Base-by-base conservation (phyloP, 2,329 filamentous ascomycete species). In the Neonectria hederae region DNA sequence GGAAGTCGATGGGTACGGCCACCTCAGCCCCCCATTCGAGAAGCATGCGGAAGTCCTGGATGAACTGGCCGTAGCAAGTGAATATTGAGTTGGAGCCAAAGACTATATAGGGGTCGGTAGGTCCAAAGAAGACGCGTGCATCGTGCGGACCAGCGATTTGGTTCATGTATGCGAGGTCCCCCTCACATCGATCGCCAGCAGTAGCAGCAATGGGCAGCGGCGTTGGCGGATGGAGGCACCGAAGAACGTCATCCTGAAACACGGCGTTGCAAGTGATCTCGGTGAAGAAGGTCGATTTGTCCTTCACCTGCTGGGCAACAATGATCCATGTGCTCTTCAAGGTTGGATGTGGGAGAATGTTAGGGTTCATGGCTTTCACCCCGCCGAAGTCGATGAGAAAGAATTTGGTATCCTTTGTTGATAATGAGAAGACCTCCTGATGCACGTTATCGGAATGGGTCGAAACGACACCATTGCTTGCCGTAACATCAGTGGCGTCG, bases 21-120 rank as follows among this genome's bases (percentile, higher is more conserved):
- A 68, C 69, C 10, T 75, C 76, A 22, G 70, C 68, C 4, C 69
- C 74, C 82, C 82, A 84, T 59, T 83, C 81, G 7, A 83, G 75
- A 2, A 89, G 74, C 30, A 78, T 72, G 13, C 84, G 78, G 54
- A 88, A 84, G 68, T 89, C 85, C 42, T 85, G 82, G 14, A 86
- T 77, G 77, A 83, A 89, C 69, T 85, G 82, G 1, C 87, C 86
- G 64, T 89, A 86, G 72, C 87, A 89, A 2, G 83, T 84, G 65
- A 81, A 79, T 0, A 69, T 62, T 0, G 86, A 87, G 66, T 87
- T 87, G 9, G 85, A 87, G 2, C 87, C 87, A 60, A 83, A 90
- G 5, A 86, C 74, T 1, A 82, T 78, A 59, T 84, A 86, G 0
- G 86, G 84, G 1, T 69, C 75, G 0, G 80, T 72, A 0, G 86